phyloP scores from a whole-genome alignment of 345 rosid genomes.

The Salix viminalis region DNA sequence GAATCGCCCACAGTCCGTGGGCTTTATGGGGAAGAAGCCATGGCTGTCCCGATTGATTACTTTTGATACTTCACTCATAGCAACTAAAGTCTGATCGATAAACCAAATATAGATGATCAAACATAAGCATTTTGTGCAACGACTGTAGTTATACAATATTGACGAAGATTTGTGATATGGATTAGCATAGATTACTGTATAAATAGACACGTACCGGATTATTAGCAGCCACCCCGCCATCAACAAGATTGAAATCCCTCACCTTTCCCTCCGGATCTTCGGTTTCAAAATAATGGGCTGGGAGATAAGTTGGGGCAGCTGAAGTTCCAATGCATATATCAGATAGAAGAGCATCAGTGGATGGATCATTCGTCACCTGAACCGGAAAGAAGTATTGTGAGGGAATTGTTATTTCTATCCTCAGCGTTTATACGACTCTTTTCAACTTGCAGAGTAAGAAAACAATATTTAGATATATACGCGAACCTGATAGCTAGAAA shows the following conservation, averaged over 20 bases:
- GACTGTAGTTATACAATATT: no score
- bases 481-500: slow-evolving; percentile 50
- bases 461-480: no score
- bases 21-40: slow-evolving; percentile 38
- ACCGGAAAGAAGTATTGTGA: not conserved
- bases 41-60: slow-evolving; percentile 32
- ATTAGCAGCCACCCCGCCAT: slow-evolving; percentile 80
- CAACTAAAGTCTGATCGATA: slow-evolving; percentile 34
- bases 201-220: slow-evolving; percentile 37
- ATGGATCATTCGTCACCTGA: slow-evolving; percentile 36
- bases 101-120: not conserved
- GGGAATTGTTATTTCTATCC: not conserved
- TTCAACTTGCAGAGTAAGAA: no score
- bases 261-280: slow-evolving; percentile 27
- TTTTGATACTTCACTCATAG: slow-evolving; percentile 52
- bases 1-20: slow-evolving; percentile 45
- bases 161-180: no score
- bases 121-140: not conserved
- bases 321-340: slow-evolving; percentile 63
- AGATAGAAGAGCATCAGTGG: slow-evolving; percentile 43
- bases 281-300: slow-evolving; percentile 42
- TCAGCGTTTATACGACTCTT: no score
- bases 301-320: slow-evolving; percentile 68
- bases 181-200: no score
- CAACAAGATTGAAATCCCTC: slow-evolving; percentile 55